Evolutionary conservation across 2,329 filamentous ascomycete genomes (phyloP).

Genomic region (Coniochaeta sp.): DNA sequence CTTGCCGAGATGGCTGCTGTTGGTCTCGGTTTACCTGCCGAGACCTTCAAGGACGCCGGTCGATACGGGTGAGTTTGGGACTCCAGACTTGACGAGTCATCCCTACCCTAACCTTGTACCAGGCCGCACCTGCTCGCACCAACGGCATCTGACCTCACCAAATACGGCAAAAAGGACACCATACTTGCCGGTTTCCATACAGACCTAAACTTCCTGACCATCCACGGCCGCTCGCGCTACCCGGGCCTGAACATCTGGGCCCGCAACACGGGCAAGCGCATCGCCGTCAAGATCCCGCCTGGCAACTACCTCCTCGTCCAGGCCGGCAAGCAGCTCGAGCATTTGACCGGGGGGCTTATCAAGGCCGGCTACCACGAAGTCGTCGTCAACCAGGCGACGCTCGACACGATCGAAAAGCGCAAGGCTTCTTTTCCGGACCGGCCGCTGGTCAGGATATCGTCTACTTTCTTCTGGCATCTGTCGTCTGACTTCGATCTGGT

Average conservation of each 20-base stretch:
- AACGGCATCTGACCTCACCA: conserved; percentile 48
- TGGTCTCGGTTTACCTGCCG: conserved; percentile 43
- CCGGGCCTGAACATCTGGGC: conserved; percentile 57
- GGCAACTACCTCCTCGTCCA: conserved; percentile 54
- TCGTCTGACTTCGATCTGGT: conserved; percentile 47
- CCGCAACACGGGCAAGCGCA: conserved; percentile 51
- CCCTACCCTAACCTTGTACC: not conserved
- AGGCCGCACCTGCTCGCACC: conserved; percentile 52
- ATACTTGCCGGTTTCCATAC: conserved; percentile 58
- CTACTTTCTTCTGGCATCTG: conserved; percentile 55
- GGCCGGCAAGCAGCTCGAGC: conserved; percentile 56
- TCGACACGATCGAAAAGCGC: conserved; percentile 37
- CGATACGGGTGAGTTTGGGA: conserved; percentile 34
- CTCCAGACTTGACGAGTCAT: not conserved
- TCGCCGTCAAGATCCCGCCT: conserved; percentile 49
- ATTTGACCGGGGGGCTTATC: conserved; percentile 52
- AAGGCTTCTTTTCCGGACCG: conserved; percentile 33
- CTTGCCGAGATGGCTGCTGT: conserved; percentile 52
- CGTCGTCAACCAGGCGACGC: conserved; percentile 45
- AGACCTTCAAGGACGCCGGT: conserved; percentile 46
- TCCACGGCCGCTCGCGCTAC: conserved; percentile 55
- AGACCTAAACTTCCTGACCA: conserved; percentile 58
- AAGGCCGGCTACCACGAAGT: conserved; percentile 58
- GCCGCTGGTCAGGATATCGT: conserved; percentile 49
- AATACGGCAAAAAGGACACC: conserved; percentile 45